phyloP scores from a whole-genome alignment of 2,329 filamentous ascomycete species.

The Stachybotrys elegans region DNA sequence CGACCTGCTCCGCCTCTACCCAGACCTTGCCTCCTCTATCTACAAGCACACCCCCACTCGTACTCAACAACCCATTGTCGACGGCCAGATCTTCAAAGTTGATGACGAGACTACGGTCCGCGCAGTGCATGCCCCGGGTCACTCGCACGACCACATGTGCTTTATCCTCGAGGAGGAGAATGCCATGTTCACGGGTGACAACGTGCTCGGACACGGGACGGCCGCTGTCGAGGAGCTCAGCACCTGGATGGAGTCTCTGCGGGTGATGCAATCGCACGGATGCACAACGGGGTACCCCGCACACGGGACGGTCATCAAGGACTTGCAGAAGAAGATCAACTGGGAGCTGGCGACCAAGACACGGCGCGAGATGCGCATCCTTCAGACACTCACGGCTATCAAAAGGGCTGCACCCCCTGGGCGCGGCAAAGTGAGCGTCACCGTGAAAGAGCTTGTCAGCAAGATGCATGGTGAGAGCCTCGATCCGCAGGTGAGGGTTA shows the following conservation, averaged over 20 bases:
- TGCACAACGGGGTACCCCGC: constrained; percentile 52
- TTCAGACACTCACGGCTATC: constrained; percentile 25
- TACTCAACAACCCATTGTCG: constrained; percentile 30
- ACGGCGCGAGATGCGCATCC: constrained; percentile 33
- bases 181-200: constrained; percentile 69
- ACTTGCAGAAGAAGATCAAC: constrained; percentile 19
- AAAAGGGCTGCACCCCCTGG: background rate
- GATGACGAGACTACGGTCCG: constrained; percentile 54
- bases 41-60: constrained; percentile 50
- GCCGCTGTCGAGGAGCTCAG: constrained; percentile 66
- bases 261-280: constrained; percentile 50
- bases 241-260: constrained; percentile 55
- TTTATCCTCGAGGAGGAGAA: constrained; percentile 57
- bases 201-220: constrained; percentile 68
- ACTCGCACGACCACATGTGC: constrained; percentile 65
- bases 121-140: constrained; percentile 62
- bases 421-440: constrained; percentile 25
- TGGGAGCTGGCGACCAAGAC: constrained; percentile 29
- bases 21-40: constrained; percentile 23
- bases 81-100: constrained; percentile 45
- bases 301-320: constrained; percentile 57
- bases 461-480: constrained; percentile 32
- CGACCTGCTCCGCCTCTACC: constrained; percentile 41
- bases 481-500: constrained; percentile 25
- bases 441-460: constrained; percentile 35